Percentiles rank a stretch among this genome's conserved stretches.
These are phyloP conservation scores for Arabidopsis lyrata DNA, from an alignment of 441 rosid genomes.

Conservation along the genomic window DNA sequence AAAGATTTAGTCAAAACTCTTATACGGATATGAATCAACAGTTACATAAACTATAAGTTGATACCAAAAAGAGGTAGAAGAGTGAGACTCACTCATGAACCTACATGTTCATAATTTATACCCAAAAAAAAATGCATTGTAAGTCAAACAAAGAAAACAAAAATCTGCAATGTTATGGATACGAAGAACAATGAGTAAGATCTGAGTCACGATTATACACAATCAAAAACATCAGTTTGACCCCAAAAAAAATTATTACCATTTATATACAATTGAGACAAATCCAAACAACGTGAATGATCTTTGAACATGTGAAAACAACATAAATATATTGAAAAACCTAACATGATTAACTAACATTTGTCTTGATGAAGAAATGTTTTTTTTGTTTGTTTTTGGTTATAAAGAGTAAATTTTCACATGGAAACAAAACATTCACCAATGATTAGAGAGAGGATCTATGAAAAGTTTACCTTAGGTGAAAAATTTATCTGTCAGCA, in stretches of 20 bases:
- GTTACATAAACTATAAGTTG: conserved; percentile 22
- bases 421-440: conserved; percentile 1
- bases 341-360: conserved; percentile 1
- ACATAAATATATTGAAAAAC: background rate
- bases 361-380: conserved; percentile 6
- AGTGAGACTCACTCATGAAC: conserved; percentile 34
- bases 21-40: conserved; percentile 20
- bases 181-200: conserved; percentile 21
- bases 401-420: background rate
- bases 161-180: background rate
- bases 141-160: conserved; percentile 27
- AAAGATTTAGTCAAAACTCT: conserved; percentile 30
- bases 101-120: conserved; percentile 29
- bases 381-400: no score
- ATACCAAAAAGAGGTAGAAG: conserved; percentile 19
- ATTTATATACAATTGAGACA: background rate
- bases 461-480: background rate
- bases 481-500: background rate
- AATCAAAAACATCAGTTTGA: conserved; percentile 11
- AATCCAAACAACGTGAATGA: conserved; percentile 12
- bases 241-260: background rate
- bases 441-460: background rate
- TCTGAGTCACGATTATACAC: conserved; percentile 12
- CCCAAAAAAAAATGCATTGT: background rate
- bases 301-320: background rate